phyloP scores from a whole-genome alignment of 2,329 filamentous ascomycete genomes.

The Drechslerella coelobrocha region DNA sequence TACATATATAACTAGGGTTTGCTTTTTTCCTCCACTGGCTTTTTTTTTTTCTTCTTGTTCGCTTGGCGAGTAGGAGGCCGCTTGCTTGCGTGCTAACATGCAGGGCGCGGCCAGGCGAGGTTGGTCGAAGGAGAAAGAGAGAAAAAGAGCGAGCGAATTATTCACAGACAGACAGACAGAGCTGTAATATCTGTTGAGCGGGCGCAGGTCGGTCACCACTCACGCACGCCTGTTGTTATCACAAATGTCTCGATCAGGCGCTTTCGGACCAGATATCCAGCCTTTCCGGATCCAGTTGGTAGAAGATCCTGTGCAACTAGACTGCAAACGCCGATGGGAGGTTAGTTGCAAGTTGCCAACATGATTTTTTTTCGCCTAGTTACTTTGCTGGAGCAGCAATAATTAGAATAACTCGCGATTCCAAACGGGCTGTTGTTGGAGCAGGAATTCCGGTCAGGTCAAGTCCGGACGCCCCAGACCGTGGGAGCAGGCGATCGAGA shows the following conservation, averaged over 20 bases:
- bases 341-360: too few relatives aligned
- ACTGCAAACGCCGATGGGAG: too few relatives aligned
- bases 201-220: too few relatives aligned
- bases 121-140: slow-evolving; percentile 9
- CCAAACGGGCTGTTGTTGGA: too few relatives aligned
- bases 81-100: slow-evolving; percentile 7
- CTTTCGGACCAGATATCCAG: slow-evolving; percentile 24
- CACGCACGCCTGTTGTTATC: slow-evolving; percentile 9
- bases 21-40: too few relatives aligned
- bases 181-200: not conserved
- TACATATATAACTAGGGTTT: too few relatives aligned
- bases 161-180: slow-evolving; percentile 3
- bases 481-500: slow-evolving; percentile 27
- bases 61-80: slow-evolving; percentile 13
- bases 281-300: slow-evolving; percentile 20
- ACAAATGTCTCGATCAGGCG: slow-evolving; percentile 24
- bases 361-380: too few relatives aligned
- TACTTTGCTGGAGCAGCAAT: too few relatives aligned
- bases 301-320: too few relatives aligned
- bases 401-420: too few relatives aligned
- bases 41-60: slow-evolving; percentile 40
- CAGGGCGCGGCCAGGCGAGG: slow-evolving; percentile 12
- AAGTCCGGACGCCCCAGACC: slow-evolving; percentile 24
- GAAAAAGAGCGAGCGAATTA: too few relatives aligned
- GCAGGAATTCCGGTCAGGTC: too few relatives aligned